Conservation (phyloP, 2,329 filamentous ascomycete genomes). For the Penicillium hordei region DNA sequence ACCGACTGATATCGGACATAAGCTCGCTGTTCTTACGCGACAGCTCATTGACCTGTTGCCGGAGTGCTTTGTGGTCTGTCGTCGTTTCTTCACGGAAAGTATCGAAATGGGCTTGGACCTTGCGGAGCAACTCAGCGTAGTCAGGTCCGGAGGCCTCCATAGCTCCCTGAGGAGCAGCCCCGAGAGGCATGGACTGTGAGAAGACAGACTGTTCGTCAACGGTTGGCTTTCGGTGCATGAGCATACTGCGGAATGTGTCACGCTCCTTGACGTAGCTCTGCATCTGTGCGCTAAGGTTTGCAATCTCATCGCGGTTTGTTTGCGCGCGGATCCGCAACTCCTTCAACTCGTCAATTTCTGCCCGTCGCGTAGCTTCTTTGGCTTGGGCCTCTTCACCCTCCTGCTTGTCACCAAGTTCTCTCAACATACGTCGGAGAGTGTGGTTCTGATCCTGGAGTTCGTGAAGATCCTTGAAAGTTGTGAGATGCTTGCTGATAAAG, state of each 20-base stretch:
- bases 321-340: constrained; percentile 70
- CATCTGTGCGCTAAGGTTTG: constrained; percentile 75
- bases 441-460: constrained; percentile 87
- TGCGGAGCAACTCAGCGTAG: constrained; percentile 77
- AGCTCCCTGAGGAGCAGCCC: constrained; percentile 48
- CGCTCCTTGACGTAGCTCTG: constrained; percentile 94
- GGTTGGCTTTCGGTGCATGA: constrained; percentile 71
- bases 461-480: constrained; percentile 80
- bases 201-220: constrained; percentile 63
- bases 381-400: constrained; percentile 82
- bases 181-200: constrained; percentile 67
- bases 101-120: constrained; percentile 87
- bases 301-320: constrained; percentile 80
- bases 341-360: constrained; percentile 68
- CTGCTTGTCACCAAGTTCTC: constrained; percentile 82
- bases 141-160: constrained; percentile 54
- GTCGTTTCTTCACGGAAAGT: constrained; percentile 82
- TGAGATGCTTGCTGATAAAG: constrained; percentile 86
- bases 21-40: constrained; percentile 78
- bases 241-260: constrained; percentile 94
- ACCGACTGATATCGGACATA: constrained; percentile 76
- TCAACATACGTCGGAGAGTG: constrained; percentile 76
- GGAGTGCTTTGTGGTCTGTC: constrained; percentile 76
- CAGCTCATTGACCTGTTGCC: constrained; percentile 78
- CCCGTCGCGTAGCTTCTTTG: constrained; percentile 54